Evolutionary conservation across 2,329 filamentous ascomycete genomes (phyloP).

Genomic region (Lachnellula hyalina): DNA sequence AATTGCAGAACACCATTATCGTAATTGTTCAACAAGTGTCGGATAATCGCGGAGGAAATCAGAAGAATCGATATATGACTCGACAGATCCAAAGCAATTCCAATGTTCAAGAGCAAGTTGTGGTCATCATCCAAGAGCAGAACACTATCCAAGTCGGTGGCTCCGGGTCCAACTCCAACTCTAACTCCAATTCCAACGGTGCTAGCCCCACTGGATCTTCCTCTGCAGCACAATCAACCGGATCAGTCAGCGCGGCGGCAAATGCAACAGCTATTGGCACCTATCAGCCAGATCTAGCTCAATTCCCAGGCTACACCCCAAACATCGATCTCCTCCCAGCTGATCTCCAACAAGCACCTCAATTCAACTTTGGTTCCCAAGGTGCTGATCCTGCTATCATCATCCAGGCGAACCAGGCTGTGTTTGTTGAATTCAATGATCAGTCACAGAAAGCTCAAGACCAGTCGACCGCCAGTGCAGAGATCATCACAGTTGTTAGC

Average conservation of each 20-base stretch:
- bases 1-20: conserved; percentile 26
- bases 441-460: background rate
- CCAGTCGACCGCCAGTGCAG: background rate
- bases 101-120: conserved; percentile 8
- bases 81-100: conserved; percentile 25
- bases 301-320: conserved; percentile 1
- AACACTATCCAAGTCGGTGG: conserved; percentile 8
- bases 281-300: conserved; percentile 10
- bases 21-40: conserved; percentile 25
- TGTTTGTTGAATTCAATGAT: conserved; percentile 12
- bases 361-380: conserved; percentile 13
- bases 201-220: background rate
- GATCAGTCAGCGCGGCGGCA: background rate
- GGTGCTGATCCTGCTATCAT: conserved; percentile 22
- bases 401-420: conserved; percentile 19
- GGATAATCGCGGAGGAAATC: conserved; percentile 21
- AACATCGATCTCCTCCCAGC: conserved; percentile 19
- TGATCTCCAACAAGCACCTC: conserved; percentile 10
- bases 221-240: too few species aligned
- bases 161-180: background rate
- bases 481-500: background rate
- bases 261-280: background rate
- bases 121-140: conserved; percentile 18
- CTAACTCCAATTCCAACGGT: background rate
- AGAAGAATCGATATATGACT: conserved; percentile 23